phyloP scores from a whole-genome alignment of 75 land plant genomes.

The Picea glauca region DNA sequence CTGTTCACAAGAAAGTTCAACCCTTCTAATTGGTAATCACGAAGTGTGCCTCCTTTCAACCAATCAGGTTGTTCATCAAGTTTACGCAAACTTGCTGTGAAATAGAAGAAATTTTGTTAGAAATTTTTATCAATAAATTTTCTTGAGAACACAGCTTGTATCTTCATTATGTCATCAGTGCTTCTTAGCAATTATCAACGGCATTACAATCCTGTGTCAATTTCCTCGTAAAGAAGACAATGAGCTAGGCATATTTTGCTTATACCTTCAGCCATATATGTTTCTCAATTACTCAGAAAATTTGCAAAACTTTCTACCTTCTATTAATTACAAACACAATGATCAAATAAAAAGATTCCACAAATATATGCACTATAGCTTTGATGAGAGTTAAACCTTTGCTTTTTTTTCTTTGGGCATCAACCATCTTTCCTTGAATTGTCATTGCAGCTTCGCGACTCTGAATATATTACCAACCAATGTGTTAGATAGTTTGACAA shows the following conservation, averaged over 20 bases:
- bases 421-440: constrained; percentile 83
- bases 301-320: no score
- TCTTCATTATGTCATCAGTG: background rate
- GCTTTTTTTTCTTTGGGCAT: constrained; percentile 84
- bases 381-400: constrained; percentile 52
- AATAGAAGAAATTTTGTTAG: background rate
- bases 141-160: no score
- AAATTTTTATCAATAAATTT: background rate
- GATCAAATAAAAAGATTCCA: no score
- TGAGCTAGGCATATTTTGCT: no score
- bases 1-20: constrained; percentile 96
- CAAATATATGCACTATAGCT: background rate
- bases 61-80: constrained; percentile 99
- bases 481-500: no score
- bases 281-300: no score
- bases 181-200: background rate
- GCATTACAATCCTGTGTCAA: background rate
- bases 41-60: constrained; percentile 95
- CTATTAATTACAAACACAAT: no score
- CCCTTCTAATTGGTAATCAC: constrained; percentile 99
- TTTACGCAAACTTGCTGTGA: constrained; percentile 78
- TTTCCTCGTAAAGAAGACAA: no score
- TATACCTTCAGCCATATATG: no score
- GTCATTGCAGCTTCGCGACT: constrained; percentile 78
- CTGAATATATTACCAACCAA: constrained; percentile 34